Conservation (phyloP, 2,329 filamentous ascomycete species). For the Cercospora sp. region DNA sequence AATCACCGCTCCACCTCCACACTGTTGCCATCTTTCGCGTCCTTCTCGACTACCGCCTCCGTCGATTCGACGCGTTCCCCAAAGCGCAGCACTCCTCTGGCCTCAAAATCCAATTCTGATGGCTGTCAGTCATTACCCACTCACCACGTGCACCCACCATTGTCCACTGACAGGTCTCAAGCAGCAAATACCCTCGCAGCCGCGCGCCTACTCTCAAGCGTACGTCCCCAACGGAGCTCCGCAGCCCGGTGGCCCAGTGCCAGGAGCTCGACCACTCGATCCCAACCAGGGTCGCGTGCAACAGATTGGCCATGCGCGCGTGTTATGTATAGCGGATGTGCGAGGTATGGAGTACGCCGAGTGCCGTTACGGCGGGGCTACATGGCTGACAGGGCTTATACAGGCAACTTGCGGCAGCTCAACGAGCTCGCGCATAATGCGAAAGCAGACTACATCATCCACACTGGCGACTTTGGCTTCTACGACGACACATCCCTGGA, state of each 20-base stretch:
- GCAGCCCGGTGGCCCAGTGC: constrained; percentile 39
- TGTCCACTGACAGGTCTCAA: constrained; percentile 6
- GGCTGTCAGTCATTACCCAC: constrained; percentile 6
- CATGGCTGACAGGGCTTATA: constrained; percentile 5
- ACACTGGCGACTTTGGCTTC: constrained; percentile 98
- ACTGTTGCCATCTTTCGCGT: background rate
- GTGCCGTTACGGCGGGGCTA: background rate
- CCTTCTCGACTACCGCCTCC: background rate
- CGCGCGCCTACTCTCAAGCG: constrained; percentile 52
- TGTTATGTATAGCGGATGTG: constrained; percentile 56
- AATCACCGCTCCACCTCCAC: background rate
- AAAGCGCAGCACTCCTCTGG: background rate
- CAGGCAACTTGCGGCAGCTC: constrained; percentile 91
- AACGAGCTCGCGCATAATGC: constrained; percentile 96
- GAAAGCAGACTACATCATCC: constrained; percentile 94
- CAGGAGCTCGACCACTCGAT: constrained; percentile 49
- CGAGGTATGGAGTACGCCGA: constrained; percentile 45
- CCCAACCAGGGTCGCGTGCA: constrained; percentile 56
- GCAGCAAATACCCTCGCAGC: constrained; percentile 54
- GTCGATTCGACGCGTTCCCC: background rate
- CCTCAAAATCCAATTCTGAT: constrained; percentile 7
- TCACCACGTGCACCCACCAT: background rate
- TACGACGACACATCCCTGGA: constrained; percentile 96
- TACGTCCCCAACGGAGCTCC: constrained; percentile 50
- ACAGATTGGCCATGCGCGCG: constrained; percentile 51